Base-by-base conservation (phyloP, 2,329 filamentous ascomycete species). In the Fusarium sulawesiense region DNA sequence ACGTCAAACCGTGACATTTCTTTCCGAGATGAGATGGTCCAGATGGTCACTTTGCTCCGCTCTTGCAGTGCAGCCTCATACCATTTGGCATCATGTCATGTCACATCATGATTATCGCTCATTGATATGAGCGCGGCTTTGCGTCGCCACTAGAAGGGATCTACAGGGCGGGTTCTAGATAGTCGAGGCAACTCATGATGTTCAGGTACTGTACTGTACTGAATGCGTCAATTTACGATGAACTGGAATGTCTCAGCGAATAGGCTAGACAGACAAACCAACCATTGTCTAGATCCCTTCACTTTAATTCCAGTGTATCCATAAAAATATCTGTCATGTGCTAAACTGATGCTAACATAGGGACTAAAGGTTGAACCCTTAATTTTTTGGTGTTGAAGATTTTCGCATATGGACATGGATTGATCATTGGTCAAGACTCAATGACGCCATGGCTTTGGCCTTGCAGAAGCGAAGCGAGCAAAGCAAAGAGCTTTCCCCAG, bases 21-120 rank as follows among this genome's bases (percentile, higher is more conserved):
- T 59, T 64, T 60, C 67, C 64, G 67, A 71, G 64, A 70, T 71
- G 68, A 64, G 50, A 62, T 54, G 57, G 42, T 51, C 48, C 6
- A 41, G 44, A 56, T 49, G 32, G 42, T 40, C 56, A 44, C 34
- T 32, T 47, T 60, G 41, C 68, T 69, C 68, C 64, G 50, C 56
- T 59, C 54, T 61, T 47, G 54, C 25, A 53, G 34, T 13, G 57
- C 57, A 70, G 48, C 50, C 50, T 63, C 60, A 48, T 60, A 41
- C 40, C 25, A 37, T 37, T 12, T 37, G 34, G 34, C 49, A 34
- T 56, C 44, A 30, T 48, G 47, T 56, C 44, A 30, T 48, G 47
- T 48, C 56, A 45, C 25, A 40, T 41, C 55, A 46, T 50, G 32
- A 37, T 23, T 23, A 21, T 49, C 23, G 12, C 21, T 29, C 20